A percentile compares a stretch with the other conserved stretches of the same genome.
phyloP scores from a whole-genome alignment of 768 basidiomycete species.

The Lactarius quietus region DNA sequence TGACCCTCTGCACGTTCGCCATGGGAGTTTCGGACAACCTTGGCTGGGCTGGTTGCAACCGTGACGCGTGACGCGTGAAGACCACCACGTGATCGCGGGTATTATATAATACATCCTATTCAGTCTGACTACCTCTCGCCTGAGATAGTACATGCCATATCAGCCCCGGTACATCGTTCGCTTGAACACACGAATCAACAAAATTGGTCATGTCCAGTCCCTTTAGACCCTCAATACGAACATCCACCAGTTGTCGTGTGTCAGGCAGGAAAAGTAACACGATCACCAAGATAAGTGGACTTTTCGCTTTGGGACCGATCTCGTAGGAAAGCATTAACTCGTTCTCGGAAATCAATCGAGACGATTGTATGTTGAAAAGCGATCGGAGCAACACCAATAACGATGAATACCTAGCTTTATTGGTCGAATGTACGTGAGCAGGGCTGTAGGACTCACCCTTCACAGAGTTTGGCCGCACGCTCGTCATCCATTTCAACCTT shows the following conservation, averaged over 20 bases:
- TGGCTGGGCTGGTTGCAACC: background rate
- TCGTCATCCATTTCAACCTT: conserved; percentile 57
- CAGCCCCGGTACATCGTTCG: conserved; percentile 62
- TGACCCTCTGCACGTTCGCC: conserved; percentile 47
- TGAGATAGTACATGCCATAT: conserved; percentile 57
- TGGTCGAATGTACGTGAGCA: background rate
- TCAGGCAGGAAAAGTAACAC: conserved; percentile 67
- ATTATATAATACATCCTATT: background rate
- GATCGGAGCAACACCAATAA: conserved; percentile 63
- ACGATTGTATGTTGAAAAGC: conserved; percentile 56
- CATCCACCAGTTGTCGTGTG: conserved; percentile 60
- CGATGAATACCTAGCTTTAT: conserved; percentile 58
- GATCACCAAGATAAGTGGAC: conserved; percentile 43
- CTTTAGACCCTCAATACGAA: conserved; percentile 49
- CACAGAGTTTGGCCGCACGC: conserved; percentile 59
- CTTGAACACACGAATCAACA: conserved; percentile 57
- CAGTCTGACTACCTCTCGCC: too few species aligned
- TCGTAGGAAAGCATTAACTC: conserved; percentile 70
- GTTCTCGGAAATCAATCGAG: conserved; percentile 64
- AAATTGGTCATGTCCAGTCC: conserved; percentile 54
- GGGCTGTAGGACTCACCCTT: conserved; percentile 50
- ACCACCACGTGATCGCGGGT: conserved; percentile 19
- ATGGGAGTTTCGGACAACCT: conserved; percentile 6
- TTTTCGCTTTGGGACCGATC: conserved; percentile 36
- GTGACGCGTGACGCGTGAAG: background rate